phyloP scores from a whole-genome alignment of 2,329 filamentous ascomycete species.

The Ophiosphaerella herpotricha region DNA sequence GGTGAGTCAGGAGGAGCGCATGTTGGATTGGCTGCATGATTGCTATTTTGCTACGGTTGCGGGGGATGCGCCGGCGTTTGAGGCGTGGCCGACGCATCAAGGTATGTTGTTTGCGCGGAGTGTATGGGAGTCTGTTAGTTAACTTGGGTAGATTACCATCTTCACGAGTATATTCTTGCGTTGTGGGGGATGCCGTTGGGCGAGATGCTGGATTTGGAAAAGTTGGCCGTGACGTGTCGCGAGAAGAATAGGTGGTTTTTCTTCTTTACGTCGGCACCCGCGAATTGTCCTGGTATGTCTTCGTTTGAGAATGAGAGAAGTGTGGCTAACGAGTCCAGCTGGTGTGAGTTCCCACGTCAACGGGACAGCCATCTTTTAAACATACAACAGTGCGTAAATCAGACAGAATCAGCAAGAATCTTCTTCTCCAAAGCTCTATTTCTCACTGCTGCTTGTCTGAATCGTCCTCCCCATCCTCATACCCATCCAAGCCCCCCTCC shows the following conservation, averaged over 20 bases:
- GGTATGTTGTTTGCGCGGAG: constrained; percentile 9
- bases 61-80: constrained; percentile 67
- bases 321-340: constrained; percentile 23
- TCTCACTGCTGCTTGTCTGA: not conserved
- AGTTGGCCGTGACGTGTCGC: constrained; percentile 60
- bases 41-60: constrained; percentile 69
- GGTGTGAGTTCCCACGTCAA: constrained; percentile 52
- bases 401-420: not conserved
- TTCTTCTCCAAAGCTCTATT: not conserved
- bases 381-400: not conserved
- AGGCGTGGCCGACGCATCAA: constrained; percentile 63
- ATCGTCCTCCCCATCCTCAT: constrained; percentile 16
- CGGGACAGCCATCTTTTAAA: constrained; percentile 47
- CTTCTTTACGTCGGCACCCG: constrained; percentile 63
- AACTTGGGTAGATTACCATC: constrained; percentile 30
- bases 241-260: constrained; percentile 63
- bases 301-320: not conserved
- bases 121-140: not conserved
- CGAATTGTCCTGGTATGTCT: constrained; percentile 59
- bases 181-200: constrained; percentile 49
- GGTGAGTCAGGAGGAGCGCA: constrained; percentile 58
- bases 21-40: constrained; percentile 70
- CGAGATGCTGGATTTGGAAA: constrained; percentile 55
- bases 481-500: constrained; percentile 24
- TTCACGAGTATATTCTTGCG: constrained; percentile 46